Conservation (phyloP, 495 filamentous ascomycete genomes). For the Delitschia confertaspora region DNA sequence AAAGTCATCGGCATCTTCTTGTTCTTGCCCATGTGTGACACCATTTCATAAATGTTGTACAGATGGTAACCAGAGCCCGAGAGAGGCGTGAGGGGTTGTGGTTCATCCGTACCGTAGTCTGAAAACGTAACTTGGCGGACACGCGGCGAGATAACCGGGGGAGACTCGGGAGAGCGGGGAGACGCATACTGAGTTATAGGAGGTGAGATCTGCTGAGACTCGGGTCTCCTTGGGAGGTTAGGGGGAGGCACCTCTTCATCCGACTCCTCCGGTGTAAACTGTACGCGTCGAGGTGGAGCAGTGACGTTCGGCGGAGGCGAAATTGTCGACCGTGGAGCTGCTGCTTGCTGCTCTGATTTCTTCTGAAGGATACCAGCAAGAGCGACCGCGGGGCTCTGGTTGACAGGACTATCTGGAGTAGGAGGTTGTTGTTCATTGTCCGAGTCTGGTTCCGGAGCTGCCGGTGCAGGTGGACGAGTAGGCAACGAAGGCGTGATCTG, state of each 20-base stretch:
- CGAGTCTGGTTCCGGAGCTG: constrained; percentile 21
- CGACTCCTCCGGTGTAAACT: constrained; percentile 52
- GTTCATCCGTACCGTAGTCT: constrained; percentile 26
- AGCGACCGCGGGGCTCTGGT: constrained; percentile 60
- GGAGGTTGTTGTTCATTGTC: constrained; percentile 27
- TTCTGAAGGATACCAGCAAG: constrained; percentile 63
- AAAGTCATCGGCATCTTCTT: constrained; percentile 96
- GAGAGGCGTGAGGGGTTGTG: constrained; percentile 32
- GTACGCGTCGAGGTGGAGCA: constrained; percentile 37
- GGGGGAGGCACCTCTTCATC: constrained; percentile 50
- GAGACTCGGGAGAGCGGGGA: constrained; percentile 33
- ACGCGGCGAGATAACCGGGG: constrained; percentile 46
- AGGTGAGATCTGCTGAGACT: constrained; percentile 49
- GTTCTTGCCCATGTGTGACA: constrained; percentile 84
- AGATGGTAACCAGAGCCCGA: constrained; percentile 77
- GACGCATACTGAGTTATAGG: constrained; percentile 46
- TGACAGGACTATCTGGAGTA: constrained; percentile 31
- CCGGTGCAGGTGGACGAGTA: constrained; percentile 25
- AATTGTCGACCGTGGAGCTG: constrained; percentile 35
- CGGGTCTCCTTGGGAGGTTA: constrained; percentile 62
- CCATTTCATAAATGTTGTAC: constrained; percentile 95
- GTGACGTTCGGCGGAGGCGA: constrained; percentile 38
- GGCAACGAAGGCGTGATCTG: constrained; percentile 35
- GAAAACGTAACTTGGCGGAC: constrained; percentile 37
- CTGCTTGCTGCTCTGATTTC: constrained; percentile 36